phyloP scores from a whole-genome alignment of 73 alveolate genomes.

The Tetrahymena thermophila region DNA sequence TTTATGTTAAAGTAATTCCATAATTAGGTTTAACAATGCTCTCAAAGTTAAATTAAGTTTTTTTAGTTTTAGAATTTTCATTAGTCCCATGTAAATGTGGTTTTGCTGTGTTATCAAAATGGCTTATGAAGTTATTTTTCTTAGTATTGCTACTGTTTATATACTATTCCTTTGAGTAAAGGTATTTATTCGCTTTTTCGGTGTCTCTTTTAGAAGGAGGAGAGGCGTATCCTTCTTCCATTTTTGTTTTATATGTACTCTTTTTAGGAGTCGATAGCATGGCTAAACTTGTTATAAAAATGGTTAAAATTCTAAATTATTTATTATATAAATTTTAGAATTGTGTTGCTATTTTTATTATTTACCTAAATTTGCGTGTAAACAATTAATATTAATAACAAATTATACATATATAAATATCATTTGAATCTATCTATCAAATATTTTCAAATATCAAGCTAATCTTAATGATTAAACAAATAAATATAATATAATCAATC shows the following conservation, averaged over 20 bases:
- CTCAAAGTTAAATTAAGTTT: background rate
- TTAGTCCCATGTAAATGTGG: background rate
- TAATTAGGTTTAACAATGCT: background rate
- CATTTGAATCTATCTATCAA: background rate
- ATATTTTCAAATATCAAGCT: background rate
- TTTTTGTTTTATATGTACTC: background rate
- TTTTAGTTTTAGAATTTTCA: background rate
- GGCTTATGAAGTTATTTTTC: background rate
- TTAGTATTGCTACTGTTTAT: background rate
- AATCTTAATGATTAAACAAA: background rate
- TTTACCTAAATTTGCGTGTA: background rate
- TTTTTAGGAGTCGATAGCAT: background rate
- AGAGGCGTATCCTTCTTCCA: background rate
- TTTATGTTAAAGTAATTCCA: background rate
- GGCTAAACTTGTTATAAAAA: background rate
- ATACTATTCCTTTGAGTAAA: background rate
- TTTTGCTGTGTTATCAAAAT: background rate
- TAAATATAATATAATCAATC: background rate
- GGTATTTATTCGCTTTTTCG: background rate
- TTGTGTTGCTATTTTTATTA: background rate
- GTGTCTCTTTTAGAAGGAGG: background rate
- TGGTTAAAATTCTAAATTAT: no score
- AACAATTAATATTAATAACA: background rate
- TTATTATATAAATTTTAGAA: background rate
- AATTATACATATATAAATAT: background rate